Conservation (phyloP, 2,329 filamentous ascomycete genomes). For the Metarhizium guizhouense region DNA sequence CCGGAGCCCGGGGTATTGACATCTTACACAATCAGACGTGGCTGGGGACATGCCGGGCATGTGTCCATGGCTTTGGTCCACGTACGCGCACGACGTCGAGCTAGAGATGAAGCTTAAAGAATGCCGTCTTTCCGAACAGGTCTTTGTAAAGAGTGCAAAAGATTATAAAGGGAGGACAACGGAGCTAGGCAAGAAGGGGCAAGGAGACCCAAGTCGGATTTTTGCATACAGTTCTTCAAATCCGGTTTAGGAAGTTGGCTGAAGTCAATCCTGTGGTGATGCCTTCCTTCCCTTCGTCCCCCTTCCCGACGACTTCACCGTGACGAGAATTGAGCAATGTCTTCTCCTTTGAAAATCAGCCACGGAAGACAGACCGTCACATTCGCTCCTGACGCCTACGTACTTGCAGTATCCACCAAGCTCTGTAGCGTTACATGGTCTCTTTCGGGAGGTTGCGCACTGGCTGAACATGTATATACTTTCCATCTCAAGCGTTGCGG, state of each 20-base stretch:
- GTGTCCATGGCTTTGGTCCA: background rate
- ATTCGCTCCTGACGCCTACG: background rate
- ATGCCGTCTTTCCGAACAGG: background rate
- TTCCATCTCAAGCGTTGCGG: background rate
- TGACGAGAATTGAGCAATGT: no score
- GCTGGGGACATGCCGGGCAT: background rate
- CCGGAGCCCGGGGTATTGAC: background rate
- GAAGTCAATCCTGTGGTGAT: no score
- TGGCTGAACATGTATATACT: background rate
- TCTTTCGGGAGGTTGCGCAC: background rate
- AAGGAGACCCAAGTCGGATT: no score
- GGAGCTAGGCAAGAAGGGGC: no score
- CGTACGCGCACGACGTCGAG: no score
- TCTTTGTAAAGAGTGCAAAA: background rate
- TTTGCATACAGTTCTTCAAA: no score
- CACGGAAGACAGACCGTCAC: background rate
- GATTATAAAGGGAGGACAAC: no score
- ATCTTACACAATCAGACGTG: background rate
- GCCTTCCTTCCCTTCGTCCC: no score
- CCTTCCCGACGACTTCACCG: no score
- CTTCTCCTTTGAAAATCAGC: no score
- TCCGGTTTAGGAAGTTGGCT: no score
- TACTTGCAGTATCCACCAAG: background rate
- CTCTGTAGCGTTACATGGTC: constrained; percentile 1
- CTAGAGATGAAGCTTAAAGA: background rate